These are phyloP conservation scores for Didymella exigua DNA, from an alignment of 2,329 filamentous ascomycete species.

Conservation along the genomic window DNA sequence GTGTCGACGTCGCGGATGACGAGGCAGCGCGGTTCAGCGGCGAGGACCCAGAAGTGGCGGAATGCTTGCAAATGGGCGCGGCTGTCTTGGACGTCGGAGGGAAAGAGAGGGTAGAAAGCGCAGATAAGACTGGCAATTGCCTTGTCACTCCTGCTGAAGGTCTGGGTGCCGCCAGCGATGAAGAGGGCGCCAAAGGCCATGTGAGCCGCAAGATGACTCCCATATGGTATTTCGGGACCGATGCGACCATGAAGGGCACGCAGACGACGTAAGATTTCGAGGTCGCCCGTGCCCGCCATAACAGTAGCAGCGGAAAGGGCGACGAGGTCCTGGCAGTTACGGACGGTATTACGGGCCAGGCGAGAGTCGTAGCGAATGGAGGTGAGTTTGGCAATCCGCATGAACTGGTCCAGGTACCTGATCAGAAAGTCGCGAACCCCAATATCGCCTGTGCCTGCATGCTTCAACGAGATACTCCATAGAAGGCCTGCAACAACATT, in stretches of 20 bases:
- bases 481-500: constrained; percentile 90
- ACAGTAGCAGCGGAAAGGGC: constrained; percentile 83
- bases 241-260: constrained; percentile 87
- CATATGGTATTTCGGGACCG: constrained; percentile 83
- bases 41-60: constrained; percentile 95
- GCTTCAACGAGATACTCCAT: constrained; percentile 63
- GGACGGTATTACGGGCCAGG: constrained; percentile 78
- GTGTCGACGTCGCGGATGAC: constrained; percentile 87
- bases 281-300: constrained; percentile 94
- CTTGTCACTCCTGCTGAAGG: constrained; percentile 85
- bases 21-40: constrained; percentile 86
- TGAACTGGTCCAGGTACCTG: constrained; percentile 84
- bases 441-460: constrained; percentile 59
- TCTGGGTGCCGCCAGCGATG: constrained; percentile 88
- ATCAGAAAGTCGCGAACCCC: constrained; percentile 81
- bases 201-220: constrained; percentile 90
- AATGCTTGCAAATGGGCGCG: constrained; percentile 94
- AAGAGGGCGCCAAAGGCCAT: constrained; percentile 91
- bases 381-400: constrained; percentile 72
- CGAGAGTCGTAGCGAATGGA: constrained; percentile 78
- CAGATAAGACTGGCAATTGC: constrained; percentile 85
- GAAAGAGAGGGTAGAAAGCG: constrained; percentile 93
- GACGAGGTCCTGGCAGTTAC: constrained; percentile 89
- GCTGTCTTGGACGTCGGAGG: constrained; percentile 88
- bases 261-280: constrained; percentile 81